Evolutionary conservation across 2,329 filamentous ascomycete genomes (phyloP).

Genomic region (Colletotrichum noveboracense): DNA sequence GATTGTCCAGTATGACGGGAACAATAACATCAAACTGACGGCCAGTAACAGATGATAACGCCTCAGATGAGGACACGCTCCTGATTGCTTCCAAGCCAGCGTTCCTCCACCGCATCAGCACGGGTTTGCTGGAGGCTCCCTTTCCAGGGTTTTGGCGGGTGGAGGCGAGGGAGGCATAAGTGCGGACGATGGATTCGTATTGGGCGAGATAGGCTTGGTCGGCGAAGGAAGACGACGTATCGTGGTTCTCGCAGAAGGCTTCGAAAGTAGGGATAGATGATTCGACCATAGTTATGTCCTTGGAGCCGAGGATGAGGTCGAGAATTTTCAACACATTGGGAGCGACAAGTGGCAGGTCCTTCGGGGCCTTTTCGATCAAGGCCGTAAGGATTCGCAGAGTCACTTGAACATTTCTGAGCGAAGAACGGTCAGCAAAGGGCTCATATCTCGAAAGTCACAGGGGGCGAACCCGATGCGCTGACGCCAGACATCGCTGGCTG

Average conservation of each 20-base stretch:
- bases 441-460: not conserved
- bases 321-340: constrained; percentile 85
- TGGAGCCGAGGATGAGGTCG: constrained; percentile 80
- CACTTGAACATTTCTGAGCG: constrained; percentile 83
- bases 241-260: constrained; percentile 87
- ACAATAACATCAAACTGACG: constrained; percentile 81
- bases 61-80: constrained; percentile 80
- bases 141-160: constrained; percentile 60
- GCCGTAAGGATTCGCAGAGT: constrained; percentile 91
- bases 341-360: constrained; percentile 89
- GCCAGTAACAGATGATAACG: constrained; percentile 75
- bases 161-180: constrained; percentile 82
- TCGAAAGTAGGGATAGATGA: constrained; percentile 87
- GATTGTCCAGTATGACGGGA: constrained; percentile 84
- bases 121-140: constrained; percentile 68
- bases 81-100: constrained; percentile 79
- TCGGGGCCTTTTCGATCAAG: constrained; percentile 89
- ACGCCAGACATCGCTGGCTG: constrained; percentile 88
- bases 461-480: constrained; percentile 77
- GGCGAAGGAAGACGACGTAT: constrained; percentile 82
- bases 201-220: constrained; percentile 83
- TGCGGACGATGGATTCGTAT: constrained; percentile 81
- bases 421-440: not conserved
- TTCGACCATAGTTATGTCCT: constrained; percentile 92
- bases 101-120: constrained; percentile 79